Conservation (phyloP, 768 basidiomycete genomes). For the Leucosporidium scottii region DNA sequence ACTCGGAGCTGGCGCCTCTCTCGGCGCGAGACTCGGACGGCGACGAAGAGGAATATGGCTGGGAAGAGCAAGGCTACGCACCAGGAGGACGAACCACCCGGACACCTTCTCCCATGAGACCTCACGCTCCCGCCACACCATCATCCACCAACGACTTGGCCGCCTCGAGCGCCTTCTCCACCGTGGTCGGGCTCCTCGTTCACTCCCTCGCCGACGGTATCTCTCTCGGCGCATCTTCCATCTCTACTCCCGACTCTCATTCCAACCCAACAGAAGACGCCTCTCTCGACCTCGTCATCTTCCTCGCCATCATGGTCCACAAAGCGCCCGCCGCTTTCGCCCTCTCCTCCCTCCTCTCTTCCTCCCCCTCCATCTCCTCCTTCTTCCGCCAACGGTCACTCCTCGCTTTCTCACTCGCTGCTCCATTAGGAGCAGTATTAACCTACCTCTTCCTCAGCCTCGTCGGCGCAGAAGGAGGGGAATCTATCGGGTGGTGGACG, state of each 20-base stretch:
- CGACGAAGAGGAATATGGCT: background rate
- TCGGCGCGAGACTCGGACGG: background rate
- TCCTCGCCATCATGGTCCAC: constrained; percentile 82
- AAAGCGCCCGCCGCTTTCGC: constrained; percentile 93
- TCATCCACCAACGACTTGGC: background rate
- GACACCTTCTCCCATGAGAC: background rate
- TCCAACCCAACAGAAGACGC: constrained; percentile 11
- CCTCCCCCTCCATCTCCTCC: constrained; percentile 48
- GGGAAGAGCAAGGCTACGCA: background rate
- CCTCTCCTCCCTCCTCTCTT: constrained; percentile 67
- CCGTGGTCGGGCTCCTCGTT: constrained; percentile 76
- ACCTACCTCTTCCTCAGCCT: constrained; percentile 60
- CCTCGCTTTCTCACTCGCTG: constrained; percentile 69
- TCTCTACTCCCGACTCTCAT: background rate
- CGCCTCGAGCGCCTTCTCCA: constrained; percentile 44
- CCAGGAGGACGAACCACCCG: background rate
- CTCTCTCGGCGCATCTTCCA: constrained; percentile 63
- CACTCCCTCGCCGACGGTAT: constrained; percentile 90
- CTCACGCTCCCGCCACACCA: background rate
- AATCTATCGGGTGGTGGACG: constrained; percentile 50
- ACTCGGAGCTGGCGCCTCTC: background rate
- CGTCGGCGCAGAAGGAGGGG: constrained; percentile 33
- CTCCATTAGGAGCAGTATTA: constrained; percentile 71
- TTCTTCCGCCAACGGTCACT: constrained; percentile 53
- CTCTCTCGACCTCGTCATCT: constrained; percentile 71